Base-by-base conservation (phyloP, 208 protist genomes). In the Acanthamoeba triangularis region DNA sequence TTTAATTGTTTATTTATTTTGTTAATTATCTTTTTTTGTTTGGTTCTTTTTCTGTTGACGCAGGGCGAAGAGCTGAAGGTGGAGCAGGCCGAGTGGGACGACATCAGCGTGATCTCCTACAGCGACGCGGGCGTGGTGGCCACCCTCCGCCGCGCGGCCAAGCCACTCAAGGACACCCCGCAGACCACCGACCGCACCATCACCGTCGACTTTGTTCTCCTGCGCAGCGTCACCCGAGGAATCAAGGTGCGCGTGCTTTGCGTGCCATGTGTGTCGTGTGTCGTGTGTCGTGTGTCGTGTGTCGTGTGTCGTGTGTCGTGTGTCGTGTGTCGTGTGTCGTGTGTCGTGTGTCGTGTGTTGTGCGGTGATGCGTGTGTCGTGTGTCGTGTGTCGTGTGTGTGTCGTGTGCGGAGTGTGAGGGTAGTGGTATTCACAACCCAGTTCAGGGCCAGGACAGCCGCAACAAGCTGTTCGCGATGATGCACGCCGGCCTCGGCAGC, bases 81-180 rank as follows among this genome's bases (percentile, higher is more conserved):
- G 37, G 78, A 95, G 63, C 93, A 95, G 61, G 93, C 93, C 56
- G 72, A 95, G 65, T 95, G 74, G 72, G 61, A 88, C 59, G 93
- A 95, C 41, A 85, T 95, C 59, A 90, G 72, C n/a, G 82, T 95
- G 11, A 56, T 88, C 5, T 84, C 93, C 28, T 95, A 95, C 20
- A 14, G 65, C 59, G 84, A 91, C 84, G 23, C 84, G 5, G 84
- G 84, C 20, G 84, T 69, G 3, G 37, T 91, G 30, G 84, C 41
- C 10, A 72, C 84, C 25, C 49, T 91, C 5, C 49, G 84, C 37
- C 65, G 44, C 11, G 93, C 93, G 28, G 49, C 41, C 37, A 52
- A 90, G 61, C 93, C 93, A 16, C 52, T 95, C 33, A 16, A 16
- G 69, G 82, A 41, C 41, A 95, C 74, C 13, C 56, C 93, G 13